phyloP scores from a whole-genome alignment of 192 early-diverging fungal genomes.

The Dissophora globulifera region DNA sequence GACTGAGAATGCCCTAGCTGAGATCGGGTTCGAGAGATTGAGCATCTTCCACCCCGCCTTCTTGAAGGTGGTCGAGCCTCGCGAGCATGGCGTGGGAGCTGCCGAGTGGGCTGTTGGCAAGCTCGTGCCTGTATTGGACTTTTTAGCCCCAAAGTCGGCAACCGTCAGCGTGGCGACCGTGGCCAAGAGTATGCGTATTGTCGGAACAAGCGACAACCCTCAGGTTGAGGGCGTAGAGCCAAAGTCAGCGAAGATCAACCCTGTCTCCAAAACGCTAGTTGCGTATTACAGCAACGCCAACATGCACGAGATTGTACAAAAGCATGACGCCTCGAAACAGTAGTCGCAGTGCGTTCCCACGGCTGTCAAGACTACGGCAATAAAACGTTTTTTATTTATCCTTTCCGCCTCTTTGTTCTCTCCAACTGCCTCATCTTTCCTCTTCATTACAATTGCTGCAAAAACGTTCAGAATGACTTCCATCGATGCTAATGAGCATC shows the following conservation, averaged over 20 bases:
- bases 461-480: constrained; percentile 29
- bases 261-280: constrained; percentile 15
- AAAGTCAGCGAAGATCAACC: constrained; percentile 10
- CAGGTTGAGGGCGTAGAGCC: constrained; percentile 33
- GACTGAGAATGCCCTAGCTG: constrained; percentile 72
- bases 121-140: constrained; percentile 26
- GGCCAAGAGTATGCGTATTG: constrained; percentile 30
- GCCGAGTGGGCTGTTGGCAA: constrained; percentile 9
- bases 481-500: constrained; percentile 51
- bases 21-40: constrained; percentile 70
- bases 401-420: neutral
- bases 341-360: too few relatives aligned
- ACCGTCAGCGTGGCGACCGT: constrained; percentile 25
- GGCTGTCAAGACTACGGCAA: too few relatives aligned
- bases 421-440: neutral
- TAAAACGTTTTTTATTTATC: neutral
- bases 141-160: constrained; percentile 13
- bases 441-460: neutral
- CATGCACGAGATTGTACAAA: constrained; percentile 45
- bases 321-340: constrained; percentile 12
- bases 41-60: constrained; percentile 72
- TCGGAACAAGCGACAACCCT: neutral
- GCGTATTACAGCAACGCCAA: constrained; percentile 25
- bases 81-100: neutral
- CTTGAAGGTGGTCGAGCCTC: constrained; percentile 58